A percentile compares a stretch with the other conserved stretches of the same genome.
Evolutionary conservation across 139 green algal species (phyloP).

Genomic region (Chlamydomonas sp.): DNA sequence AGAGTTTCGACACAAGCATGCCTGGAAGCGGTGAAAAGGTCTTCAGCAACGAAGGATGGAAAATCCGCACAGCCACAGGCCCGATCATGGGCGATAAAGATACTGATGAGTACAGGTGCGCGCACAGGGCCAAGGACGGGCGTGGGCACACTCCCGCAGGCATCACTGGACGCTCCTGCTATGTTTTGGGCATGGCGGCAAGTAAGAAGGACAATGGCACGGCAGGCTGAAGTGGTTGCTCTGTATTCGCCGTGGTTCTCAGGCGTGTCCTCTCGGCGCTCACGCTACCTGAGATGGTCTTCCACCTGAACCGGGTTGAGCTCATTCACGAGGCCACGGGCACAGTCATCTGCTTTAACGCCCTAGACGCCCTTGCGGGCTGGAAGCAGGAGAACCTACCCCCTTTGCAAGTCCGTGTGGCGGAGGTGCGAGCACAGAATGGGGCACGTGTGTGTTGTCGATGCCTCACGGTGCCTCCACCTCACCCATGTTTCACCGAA

Average conservation of each 20-base stretch:
- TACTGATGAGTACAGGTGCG: conserved; percentile 45
- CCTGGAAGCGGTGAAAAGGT: background rate
- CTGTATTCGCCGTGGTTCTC: background rate
- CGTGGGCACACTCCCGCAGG: no score
- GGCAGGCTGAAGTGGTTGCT: no score
- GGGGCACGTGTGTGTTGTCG: background rate
- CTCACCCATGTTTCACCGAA: background rate
- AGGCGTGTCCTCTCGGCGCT: conserved; percentile 30
- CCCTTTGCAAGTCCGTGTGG: conserved; percentile 68
- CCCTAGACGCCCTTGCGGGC: conserved; percentile 73
- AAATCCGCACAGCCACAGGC: conserved; percentile 43
- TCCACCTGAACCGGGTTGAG: conserved; percentile 66
- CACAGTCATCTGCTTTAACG: conserved; percentile 70
- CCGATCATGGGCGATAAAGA: conserved; percentile 67
- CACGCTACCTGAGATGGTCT: conserved; percentile 87
- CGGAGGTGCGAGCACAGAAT: conserved; percentile 24
- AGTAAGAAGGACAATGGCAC: background rate
- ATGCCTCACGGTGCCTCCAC: background rate
- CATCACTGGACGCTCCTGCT: no score
- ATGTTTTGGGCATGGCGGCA: no score
- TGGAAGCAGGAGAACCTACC: conserved; percentile 73
- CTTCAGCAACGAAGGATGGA: conserved; percentile 55
- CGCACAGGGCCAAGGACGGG: no score
- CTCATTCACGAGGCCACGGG: conserved; percentile 75
- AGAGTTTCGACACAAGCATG: background rate